phyloP scores from a whole-genome alignment of 2,329 filamentous ascomycete species.

The Chrysoporthe cubensis region DNA sequence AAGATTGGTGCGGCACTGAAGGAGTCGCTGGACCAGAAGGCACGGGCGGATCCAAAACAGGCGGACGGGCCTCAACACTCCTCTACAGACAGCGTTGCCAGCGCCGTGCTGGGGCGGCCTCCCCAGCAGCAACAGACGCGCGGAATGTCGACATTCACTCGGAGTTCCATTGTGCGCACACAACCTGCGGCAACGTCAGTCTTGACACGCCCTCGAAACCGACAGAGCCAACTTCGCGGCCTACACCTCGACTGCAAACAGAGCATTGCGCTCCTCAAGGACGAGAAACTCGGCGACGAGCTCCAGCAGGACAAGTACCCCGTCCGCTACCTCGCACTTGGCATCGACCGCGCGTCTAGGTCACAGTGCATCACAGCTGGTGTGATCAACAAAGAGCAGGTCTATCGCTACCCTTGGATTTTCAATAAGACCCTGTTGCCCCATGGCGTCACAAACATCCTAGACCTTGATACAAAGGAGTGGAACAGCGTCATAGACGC shows the following conservation, averaged over 20 bases:
- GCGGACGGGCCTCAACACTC: neutral
- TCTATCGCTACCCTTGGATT: neutral
- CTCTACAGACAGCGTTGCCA: conserved; percentile 13
- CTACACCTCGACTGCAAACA: conserved; percentile 20
- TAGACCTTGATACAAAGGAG: conserved; percentile 6
- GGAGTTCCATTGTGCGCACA: neutral
- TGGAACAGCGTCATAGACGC: neutral
- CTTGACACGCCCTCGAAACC: neutral
- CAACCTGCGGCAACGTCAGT: neutral
- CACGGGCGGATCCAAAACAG: conserved; percentile 8
- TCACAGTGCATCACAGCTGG: conserved; percentile 62
- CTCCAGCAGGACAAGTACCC: conserved; percentile 39
- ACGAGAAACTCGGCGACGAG: conserved; percentile 49
- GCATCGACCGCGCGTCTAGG: conserved; percentile 64
- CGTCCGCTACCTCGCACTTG: conserved; percentile 62
- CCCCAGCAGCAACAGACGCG: conserved; percentile 20
- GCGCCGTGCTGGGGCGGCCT: neutral
- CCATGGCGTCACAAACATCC: conserved; percentile 41
- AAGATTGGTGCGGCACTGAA: conserved; percentile 74
- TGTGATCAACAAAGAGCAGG: neutral
- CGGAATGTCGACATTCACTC: neutral
- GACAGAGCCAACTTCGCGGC: conserved; percentile 13
- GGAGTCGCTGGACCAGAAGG: conserved; percentile 52
- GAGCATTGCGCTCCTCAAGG: conserved; percentile 33
- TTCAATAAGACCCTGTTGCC: conserved; percentile 38